Conservation (phyloP, 441 rosid genomes). For the Geranium incanum region DNA sequence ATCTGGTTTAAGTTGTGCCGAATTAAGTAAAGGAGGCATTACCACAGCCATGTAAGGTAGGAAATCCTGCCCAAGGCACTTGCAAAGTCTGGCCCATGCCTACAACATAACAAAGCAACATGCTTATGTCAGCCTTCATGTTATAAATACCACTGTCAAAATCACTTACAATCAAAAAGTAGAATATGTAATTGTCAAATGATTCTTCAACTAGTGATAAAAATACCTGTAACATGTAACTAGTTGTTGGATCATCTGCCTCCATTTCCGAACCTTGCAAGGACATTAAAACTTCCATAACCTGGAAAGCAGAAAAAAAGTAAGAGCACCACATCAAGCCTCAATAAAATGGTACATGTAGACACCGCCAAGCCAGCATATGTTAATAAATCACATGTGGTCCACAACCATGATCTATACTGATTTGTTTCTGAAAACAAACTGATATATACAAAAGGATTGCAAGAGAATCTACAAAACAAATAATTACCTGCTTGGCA, state of each 20-base stretch:
- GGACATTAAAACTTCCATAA: conserved; percentile 43
- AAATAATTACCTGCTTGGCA: conserved; percentile 37
- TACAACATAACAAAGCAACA: conserved; percentile 20
- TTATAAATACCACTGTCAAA: not conserved
- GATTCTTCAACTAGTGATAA: not conserved
- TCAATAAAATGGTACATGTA: not conserved
- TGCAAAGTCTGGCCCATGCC: conserved; percentile 58
- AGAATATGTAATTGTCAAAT: not conserved
- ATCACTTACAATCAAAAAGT: not conserved
- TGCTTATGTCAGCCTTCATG: not conserved
- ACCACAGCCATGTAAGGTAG: conserved; percentile 46
- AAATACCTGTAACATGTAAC: conserved; percentile 41
- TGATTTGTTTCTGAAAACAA: not conserved
- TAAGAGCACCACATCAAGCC: not conserved
- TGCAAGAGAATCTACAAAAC: not conserved
- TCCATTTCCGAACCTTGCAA: conserved; percentile 40
- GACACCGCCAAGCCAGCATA: not conserved
- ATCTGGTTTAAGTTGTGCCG: conserved; percentile 47
- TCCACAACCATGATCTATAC: not conserved
- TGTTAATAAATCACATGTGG: not conserved
- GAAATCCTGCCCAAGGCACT: conserved; percentile 49
- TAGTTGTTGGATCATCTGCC: conserved; percentile 42
- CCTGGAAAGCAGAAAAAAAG: conserved; percentile 26
- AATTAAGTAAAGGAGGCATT: conserved; percentile 46
- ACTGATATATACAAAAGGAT: not conserved